phyloP scores from a whole-genome alignment of 805 yeast species.

The Schwanniomyces yamadae region DNA sequence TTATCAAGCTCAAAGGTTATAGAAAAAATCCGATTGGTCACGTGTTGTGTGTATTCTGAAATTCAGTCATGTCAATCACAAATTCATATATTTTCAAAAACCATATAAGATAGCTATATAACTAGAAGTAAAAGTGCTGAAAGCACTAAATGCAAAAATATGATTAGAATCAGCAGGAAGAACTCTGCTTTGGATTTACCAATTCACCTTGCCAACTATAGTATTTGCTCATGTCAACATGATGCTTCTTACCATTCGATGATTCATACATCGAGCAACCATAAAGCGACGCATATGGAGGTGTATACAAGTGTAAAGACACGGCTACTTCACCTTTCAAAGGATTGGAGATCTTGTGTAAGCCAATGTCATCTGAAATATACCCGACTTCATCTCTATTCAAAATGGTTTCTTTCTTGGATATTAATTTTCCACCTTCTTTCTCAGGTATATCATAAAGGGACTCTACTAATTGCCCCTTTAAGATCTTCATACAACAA shows the following conservation, averaged over 20 bases:
- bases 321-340: slow-evolving; percentile 45
- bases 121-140: too few relatives aligned
- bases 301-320: slow-evolving; percentile 71
- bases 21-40: too few relatives aligned
- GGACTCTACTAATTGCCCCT: slow-evolving; percentile 58
- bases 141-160: too few relatives aligned
- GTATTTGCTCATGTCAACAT: slow-evolving; percentile 57
- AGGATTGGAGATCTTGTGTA: slow-evolving; percentile 61
- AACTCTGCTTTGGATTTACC: too few relatives aligned
- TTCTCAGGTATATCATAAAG: slow-evolving; percentile 50
- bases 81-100: too few relatives aligned
- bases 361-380: slow-evolving; percentile 64
- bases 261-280: slow-evolving; percentile 55
- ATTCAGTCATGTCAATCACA: too few relatives aligned
- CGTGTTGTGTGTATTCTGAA: too few relatives aligned
- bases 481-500: slow-evolving; percentile 68
- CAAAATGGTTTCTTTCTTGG: slow-evolving; percentile 27
- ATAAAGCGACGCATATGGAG: slow-evolving; percentile 67
- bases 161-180: too few relatives aligned
- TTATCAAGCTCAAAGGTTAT: too few relatives aligned
- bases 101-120: too few relatives aligned
- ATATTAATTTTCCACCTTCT: slow-evolving; percentile 23
- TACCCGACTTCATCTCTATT: slow-evolving; percentile 53
- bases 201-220: slow-evolving; percentile 60
- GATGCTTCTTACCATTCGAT: slow-evolving; percentile 47